Conservation (phyloP, 1,284 basidiomycete species). For the Puccinia triticina region DNA sequence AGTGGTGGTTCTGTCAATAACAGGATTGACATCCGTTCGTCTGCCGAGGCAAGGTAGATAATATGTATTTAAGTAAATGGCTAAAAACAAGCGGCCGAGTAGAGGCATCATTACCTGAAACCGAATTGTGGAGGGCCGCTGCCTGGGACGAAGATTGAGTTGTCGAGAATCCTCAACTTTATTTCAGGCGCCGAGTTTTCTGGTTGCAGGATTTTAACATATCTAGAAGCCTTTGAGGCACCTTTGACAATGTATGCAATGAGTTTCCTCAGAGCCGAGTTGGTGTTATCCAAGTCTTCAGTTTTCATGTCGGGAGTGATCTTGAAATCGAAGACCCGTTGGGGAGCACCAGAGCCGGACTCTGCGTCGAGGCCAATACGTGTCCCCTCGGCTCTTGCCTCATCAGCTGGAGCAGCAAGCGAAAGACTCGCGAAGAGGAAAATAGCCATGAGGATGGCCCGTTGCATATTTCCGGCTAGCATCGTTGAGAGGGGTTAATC, state of each 20-base stretch:
- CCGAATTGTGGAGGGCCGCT: neutral
- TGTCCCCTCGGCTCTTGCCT: too few relatives aligned
- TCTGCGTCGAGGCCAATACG: too few relatives aligned
- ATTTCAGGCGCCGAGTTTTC: neutral
- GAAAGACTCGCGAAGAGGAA: neutral
- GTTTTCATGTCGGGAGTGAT: slow-evolving; percentile 2
- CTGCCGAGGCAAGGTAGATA: neutral
- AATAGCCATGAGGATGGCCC: neutral
- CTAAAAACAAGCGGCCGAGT: neutral
- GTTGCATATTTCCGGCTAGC: neutral
- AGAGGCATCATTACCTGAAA: slow-evolving; percentile 20
- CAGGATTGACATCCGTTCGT: slow-evolving; percentile 10
- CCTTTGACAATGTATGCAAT: slow-evolving; percentile 25
- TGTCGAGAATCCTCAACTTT: neutral
- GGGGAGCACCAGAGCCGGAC: neutral
- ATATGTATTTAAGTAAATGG: neutral
- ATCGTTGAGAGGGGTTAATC: neutral
- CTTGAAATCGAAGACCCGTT: slow-evolving; percentile 19
- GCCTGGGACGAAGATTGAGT: slow-evolving; percentile 25
- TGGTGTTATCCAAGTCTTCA: neutral
- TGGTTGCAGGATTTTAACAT: neutral
- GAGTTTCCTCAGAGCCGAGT: slow-evolving; percentile 5
- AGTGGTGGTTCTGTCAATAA: slow-evolving; percentile 12
- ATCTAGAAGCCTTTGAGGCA: neutral
- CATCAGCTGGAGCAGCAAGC: too few relatives aligned